Evolutionary conservation across 345 rosid genomes (phyloP).

Genomic region (Pistacia integerrima): DNA sequence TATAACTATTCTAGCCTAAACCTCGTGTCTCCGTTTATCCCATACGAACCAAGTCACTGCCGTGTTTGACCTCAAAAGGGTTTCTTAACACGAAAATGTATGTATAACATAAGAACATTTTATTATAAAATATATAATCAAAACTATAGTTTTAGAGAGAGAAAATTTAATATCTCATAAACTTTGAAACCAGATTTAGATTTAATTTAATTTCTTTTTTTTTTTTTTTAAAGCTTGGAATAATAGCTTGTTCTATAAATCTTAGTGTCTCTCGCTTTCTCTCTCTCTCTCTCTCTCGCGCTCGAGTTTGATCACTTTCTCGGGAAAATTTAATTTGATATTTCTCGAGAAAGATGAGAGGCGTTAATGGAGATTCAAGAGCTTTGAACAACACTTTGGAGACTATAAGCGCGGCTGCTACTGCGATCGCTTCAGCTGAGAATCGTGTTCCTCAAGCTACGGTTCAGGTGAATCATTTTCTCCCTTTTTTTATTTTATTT

Average conservation of each 20-base stretch:
- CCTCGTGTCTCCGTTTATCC: conserved; percentile 21
- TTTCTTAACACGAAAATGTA: conserved; percentile 12
- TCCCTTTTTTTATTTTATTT: not conserved
- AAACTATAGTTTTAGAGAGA: not conserved
- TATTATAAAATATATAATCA: not conserved
- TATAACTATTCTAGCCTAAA: not conserved
- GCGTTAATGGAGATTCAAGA: conserved; percentile 39
- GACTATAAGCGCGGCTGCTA: conserved; percentile 86
- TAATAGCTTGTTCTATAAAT: conserved; percentile 4
- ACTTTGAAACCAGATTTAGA: not conserved
- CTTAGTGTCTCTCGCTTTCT: not conserved
- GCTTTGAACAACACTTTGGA: conserved; percentile 49
- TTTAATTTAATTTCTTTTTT: not conserved
- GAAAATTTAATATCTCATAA: conserved; percentile 9
- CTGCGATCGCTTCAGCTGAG: conserved; percentile 80
- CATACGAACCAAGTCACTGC: conserved; percentile 36
- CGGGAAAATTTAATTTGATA: conserved; percentile 14
- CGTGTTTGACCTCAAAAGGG: conserved; percentile 60
- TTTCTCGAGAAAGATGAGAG: conserved; percentile 44
- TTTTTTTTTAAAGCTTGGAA: too few species aligned
- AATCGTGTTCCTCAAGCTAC: conserved; percentile 63
- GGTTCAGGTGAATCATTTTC: conserved; percentile 42
- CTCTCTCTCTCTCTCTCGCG: not conserved
- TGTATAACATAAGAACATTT: not conserved
- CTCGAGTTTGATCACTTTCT: conserved; percentile 23